phyloP scores from a whole-genome alignment of 2,329 filamentous ascomycete genomes.

The Penicillium sp. region DNA sequence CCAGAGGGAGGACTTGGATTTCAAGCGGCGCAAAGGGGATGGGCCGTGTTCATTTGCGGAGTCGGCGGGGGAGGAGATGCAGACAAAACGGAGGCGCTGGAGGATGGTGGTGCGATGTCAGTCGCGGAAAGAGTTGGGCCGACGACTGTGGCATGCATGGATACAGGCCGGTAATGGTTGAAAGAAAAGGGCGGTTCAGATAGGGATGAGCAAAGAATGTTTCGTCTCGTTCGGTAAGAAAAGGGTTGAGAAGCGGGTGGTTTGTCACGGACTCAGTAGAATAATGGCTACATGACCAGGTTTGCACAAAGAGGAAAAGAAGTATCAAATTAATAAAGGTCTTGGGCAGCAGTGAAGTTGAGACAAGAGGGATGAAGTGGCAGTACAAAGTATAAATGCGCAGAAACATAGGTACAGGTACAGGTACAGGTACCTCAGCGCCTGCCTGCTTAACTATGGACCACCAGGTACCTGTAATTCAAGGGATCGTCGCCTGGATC shows the following conservation, averaged over 20 bases:
- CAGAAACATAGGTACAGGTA: background rate
- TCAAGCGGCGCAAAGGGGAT: slow-evolving; percentile 29
- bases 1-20: slow-evolving; percentile 36
- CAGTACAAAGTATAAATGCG: slow-evolving; percentile 15
- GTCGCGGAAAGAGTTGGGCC: slow-evolving; percentile 28
- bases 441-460: slow-evolving; percentile 15
- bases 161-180: slow-evolving; percentile 15
- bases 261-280: slow-evolving; percentile 3
- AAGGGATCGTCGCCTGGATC: slow-evolving; percentile 19
- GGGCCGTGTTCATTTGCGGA: slow-evolving; percentile 27
- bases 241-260: slow-evolving; percentile 7
- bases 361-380: slow-evolving; percentile 23
- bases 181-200: slow-evolving; percentile 14
- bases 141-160: slow-evolving; percentile 38
- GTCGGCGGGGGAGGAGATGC: slow-evolving; percentile 27
- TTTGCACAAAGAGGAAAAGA: background rate
- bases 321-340: background rate
- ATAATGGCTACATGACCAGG: slow-evolving; percentile 18
- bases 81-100: slow-evolving; percentile 26
- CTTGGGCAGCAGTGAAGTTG: slow-evolving; percentile 18
- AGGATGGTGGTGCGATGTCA: slow-evolving; percentile 22
- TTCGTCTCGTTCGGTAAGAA: slow-evolving; percentile 19
- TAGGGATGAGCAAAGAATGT: slow-evolving; percentile 25
- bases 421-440: slow-evolving; percentile 16
- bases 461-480: slow-evolving; percentile 19